These are phyloP conservation scores for Solanum chaucha DNA, from an alignment of 257 asterid species.

Conservation along the genomic window DNA sequence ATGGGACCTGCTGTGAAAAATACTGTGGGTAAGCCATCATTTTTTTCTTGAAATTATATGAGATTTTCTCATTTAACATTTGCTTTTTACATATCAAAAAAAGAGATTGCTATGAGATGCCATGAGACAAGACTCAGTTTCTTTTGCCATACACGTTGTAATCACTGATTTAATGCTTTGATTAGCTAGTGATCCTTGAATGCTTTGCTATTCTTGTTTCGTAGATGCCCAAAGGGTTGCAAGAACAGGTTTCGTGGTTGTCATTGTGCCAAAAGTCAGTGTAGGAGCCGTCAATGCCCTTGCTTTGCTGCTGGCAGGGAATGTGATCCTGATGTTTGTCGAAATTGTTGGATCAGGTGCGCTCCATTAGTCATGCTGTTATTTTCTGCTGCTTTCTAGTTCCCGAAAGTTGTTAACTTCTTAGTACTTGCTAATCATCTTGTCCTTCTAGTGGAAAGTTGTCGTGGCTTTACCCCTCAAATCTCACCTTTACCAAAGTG, in stretches of 20 bases:
- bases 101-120: not conserved
- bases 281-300: conserved; percentile 97
- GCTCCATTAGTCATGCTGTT: conserved; percentile 3
- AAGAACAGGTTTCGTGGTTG: conserved; percentile 95
- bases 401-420: not conserved
- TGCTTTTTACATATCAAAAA: not conserved
- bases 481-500: not conserved
- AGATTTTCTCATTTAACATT: not conserved
- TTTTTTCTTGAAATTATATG: not conserved
- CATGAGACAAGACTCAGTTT: conserved; percentile 24
- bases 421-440: not conserved
- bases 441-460: not conserved
- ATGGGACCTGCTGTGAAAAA: conserved; percentile 89
- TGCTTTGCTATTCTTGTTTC: conserved; percentile 5
- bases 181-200: not conserved
- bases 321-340: conserved; percentile 98
- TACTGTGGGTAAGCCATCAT: conserved; percentile 76
- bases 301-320: conserved; percentile 97
- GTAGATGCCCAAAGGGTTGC: conserved; percentile 92
- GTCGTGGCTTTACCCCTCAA: not conserved
- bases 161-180: not conserved
- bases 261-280: conserved; percentile 98
- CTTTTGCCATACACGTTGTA: not conserved
- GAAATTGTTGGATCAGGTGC: conserved; percentile 96
- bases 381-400: not conserved